A percentile compares a stretch with the other conserved stretches of the same genome.
Evolutionary conservation across 108 stramenopile species (phyloP).

Genomic region (Conticribra guillardii): DNA sequence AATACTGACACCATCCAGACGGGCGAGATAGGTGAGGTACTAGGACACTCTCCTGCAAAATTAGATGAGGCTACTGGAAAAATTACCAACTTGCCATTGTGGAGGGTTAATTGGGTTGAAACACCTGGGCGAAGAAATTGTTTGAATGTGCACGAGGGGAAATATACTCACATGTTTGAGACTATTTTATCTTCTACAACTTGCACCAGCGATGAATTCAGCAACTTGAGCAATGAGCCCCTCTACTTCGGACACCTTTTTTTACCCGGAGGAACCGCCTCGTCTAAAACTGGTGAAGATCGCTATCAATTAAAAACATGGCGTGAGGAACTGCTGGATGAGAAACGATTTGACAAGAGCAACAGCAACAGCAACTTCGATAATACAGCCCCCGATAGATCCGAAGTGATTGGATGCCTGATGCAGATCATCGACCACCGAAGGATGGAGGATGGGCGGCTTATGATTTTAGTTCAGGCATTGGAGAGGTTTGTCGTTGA

Average conservation of each 20-base stretch:
- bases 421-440: slow-evolving; percentile 74
- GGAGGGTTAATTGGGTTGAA: slow-evolving; percentile 77
- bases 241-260: slow-evolving; percentile 76
- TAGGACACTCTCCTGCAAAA: too few relatives aligned
- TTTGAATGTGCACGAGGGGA: slow-evolving; percentile 69
- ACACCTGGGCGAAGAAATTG: slow-evolving; percentile 81
- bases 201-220: background rate
- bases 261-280: slow-evolving; percentile 34
- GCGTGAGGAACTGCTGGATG: slow-evolving; percentile 38
- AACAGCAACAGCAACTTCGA: slow-evolving; percentile 12
- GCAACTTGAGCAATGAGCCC: slow-evolving; percentile 25
- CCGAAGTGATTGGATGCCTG: slow-evolving; percentile 63
- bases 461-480: slow-evolving; percentile 72
- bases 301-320: slow-evolving; percentile 41
- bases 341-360: slow-evolving; percentile 25
- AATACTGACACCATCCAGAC: background rate
- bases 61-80: slow-evolving; percentile 50
- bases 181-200: slow-evolving; percentile 42
- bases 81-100: slow-evolving; percentile 61
- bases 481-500: slow-evolving; percentile 76
- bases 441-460: slow-evolving; percentile 68
- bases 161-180: slow-evolving; percentile 85
- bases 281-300: background rate
- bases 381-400: slow-evolving; percentile 4
- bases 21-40: background rate